Conservation (phyloP, 2,329 filamentous ascomycete species). For the Aspergillus transmontanensis region DNA sequence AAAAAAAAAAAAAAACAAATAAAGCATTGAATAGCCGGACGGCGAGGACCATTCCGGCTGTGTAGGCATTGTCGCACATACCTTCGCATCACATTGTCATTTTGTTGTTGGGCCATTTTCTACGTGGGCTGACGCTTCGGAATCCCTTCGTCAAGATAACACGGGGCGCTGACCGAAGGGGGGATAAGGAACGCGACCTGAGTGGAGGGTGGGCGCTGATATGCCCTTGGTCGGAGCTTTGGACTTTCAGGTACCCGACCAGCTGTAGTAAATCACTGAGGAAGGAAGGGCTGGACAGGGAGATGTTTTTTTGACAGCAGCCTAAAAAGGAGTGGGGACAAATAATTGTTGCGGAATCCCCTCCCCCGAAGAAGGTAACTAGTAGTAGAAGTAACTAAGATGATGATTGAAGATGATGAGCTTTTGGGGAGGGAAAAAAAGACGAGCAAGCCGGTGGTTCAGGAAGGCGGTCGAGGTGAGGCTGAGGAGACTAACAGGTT, state of each 20-base stretch:
- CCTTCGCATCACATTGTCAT: constrained; percentile 56
- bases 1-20: background rate
- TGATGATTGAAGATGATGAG: background rate
- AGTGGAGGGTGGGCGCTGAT: constrained; percentile 7
- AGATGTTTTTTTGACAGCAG: background rate
- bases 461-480: constrained; percentile 34
- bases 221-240: constrained; percentile 12
- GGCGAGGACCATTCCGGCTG: background rate
- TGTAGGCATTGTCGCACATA: constrained; percentile 43
- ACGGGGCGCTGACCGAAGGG: constrained; percentile 1
- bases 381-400: background rate
- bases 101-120: constrained; percentile 43
- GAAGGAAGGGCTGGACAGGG: background rate
- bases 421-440: background rate
- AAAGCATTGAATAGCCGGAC: background rate
- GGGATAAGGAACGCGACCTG: background rate
- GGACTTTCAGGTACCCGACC: background rate
- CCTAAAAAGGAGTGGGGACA: background rate
- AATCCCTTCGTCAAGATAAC: constrained; percentile 11
- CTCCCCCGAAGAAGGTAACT: background rate
- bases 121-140: constrained; percentile 7
- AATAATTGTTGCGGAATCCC: background rate
- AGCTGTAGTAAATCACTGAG: background rate
- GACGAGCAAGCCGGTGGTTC: constrained; percentile 8
- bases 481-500: constrained; percentile 20